These are phyloP conservation scores for Ploettnerulaceae sp. DNA, from an alignment of 2,329 filamentous ascomycete species.

Conservation along the genomic window DNA sequence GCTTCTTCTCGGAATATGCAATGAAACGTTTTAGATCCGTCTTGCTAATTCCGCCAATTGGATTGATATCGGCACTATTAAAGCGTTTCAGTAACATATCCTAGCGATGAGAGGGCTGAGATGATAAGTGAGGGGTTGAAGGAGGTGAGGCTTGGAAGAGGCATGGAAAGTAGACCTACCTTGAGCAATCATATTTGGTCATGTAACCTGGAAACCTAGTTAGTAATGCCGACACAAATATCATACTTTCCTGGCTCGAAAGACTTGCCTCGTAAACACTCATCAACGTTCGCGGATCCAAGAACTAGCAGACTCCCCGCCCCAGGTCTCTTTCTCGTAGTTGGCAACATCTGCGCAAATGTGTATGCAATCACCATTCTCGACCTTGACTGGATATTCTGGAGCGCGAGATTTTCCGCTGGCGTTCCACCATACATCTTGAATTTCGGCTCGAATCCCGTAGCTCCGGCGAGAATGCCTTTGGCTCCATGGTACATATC, in stretches of 20 bases:
- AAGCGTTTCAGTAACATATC: no score
- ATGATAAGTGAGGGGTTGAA: no score
- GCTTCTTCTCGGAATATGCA: conserved; percentile 43
- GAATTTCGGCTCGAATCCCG: conserved; percentile 56
- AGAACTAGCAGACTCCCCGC: conserved; percentile 58
- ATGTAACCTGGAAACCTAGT: no score
- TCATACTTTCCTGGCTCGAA: no score
- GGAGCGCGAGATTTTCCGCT: conserved; percentile 49
- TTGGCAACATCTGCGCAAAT: conserved; percentile 56
- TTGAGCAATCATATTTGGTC: conserved; percentile 56
- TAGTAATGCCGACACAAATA: no score
- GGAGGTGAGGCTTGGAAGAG: neutral
- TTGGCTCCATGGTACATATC: conserved; percentile 12
- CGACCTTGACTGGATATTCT: conserved; percentile 55
- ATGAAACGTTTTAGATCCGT: conserved; percentile 46
- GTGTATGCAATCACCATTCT: conserved; percentile 52
- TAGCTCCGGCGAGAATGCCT: conserved; percentile 53
- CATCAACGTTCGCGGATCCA: conserved; percentile 63
- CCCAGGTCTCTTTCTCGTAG: conserved; percentile 44
- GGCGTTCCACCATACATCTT: conserved; percentile 43
- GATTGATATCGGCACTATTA: conserved; percentile 52
- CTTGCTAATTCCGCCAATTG: conserved; percentile 58
- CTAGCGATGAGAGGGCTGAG: no score
- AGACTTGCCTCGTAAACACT: conserved; percentile 48
- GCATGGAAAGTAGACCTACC: conserved; percentile 11